Evolutionary conservation across 1,139 yeast species (phyloP), one percentile per base, ranked within the genome.

Genomic region (Geotrichum klebahnii): DNA sequence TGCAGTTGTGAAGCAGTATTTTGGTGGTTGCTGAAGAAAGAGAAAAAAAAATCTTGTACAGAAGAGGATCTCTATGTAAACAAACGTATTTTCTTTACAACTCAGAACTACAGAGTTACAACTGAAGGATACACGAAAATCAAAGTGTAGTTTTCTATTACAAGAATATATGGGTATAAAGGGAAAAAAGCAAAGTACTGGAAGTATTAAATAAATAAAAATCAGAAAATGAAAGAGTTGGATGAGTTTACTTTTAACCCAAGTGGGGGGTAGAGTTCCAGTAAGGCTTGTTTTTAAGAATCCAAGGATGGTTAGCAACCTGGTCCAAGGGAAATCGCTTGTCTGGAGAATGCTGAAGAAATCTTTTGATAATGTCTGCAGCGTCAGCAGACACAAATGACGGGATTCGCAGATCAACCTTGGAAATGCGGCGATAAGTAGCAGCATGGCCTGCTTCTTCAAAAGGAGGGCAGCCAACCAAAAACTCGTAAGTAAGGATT

Each of bases 381-480:
- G 96, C 97, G 56, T 86, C 95, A 0, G 73, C 64, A 47, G 84
- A 79, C 1, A 92, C 77, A 61, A 71, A 81, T 3, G 75, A 68
- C 0, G 97, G 97, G 49, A 88, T 80, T 41, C 74, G 70, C 55
- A 88, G 71, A 63, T 87, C 96, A 2, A 87, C 88, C 54, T 75
- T 78, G 14, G 84, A 82, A 39, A 92, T 92, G 55, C 94, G 73
- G 60, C 80, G 80, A 63, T 85, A 87, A 0, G 97, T 92, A 22
- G 84, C 79, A 52, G 82, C 79, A 44, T 81, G 76, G 51, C 80
- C 83, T 26, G 77, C 77, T 60, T 85, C 95, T 64, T 90, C 97
- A 66, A 92, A 92, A 0, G 98, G 77, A 0, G 98, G 97, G 45
- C 77, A 76, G 0, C 97, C 98, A 1, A 85, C 92, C 2, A 92